A percentile compares a stretch with the other conserved stretches of the same genome.
These are phyloP conservation scores for Neurospora africana DNA, from an alignment of 495 filamentous ascomycete genomes.

Conservation along the genomic window DNA sequence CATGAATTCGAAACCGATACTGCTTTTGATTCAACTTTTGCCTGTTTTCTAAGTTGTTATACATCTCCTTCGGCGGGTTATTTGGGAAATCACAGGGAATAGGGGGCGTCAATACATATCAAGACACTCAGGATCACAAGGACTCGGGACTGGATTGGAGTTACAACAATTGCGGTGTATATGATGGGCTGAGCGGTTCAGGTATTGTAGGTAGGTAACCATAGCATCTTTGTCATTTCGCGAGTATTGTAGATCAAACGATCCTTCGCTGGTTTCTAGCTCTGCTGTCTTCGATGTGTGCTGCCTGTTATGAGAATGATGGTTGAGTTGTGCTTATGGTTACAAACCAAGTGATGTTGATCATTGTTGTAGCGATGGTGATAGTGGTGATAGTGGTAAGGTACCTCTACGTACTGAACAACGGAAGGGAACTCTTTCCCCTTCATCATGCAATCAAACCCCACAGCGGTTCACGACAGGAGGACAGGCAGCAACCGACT, in stretches of 20 bases:
- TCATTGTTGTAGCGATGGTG: neutral
- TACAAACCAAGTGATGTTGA: neutral
- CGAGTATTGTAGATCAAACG: neutral
- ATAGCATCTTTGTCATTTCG: neutral
- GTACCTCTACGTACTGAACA: neutral
- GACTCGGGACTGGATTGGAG: neutral
- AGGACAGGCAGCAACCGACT: neutral
- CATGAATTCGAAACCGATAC: neutral
- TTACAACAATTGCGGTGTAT: neutral
- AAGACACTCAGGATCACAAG: neutral
- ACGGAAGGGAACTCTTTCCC: neutral
- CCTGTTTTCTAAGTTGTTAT: neutral
- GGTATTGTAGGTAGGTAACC: neutral
- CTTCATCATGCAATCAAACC: neutral
- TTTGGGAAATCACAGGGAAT: neutral
- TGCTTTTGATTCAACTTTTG: neutral
- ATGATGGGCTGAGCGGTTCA: neutral
- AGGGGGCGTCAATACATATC: neutral
- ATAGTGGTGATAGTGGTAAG: neutral
- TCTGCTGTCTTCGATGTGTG: neutral
- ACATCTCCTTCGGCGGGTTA: neutral
- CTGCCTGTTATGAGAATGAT: neutral
- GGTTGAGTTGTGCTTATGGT: neutral
- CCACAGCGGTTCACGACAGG: neutral
- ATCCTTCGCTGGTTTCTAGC: neutral